Evolutionary conservation across 2,329 filamentous ascomycete species (phyloP), one percentile per base, ranked within the genome.

Genomic region (Botryosphaeria dothidea): DNA sequence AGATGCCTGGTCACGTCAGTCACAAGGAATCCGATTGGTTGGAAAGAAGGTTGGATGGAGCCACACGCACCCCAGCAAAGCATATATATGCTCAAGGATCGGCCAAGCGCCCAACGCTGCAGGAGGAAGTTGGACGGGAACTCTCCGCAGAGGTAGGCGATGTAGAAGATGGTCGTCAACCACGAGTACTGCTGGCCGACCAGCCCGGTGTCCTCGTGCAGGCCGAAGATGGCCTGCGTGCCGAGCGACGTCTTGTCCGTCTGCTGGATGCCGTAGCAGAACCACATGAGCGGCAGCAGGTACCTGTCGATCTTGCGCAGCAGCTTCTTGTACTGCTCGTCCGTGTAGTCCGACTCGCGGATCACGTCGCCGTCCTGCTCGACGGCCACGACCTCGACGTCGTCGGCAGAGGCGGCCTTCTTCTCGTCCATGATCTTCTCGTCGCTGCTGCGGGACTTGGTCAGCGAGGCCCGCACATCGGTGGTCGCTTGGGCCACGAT

Each of bases 91-190:
- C 63, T 65, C 19, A 65, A 41, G 3, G 63, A 51, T 65, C 15
- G 67, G 65, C 54, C 63, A 6, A 65, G 63, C 1, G 54, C 63
- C 63, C 63, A 65, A 13, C 63, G 43, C 4, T 69, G 68, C 9
- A 68, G 49, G 4, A 70, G 60, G 34, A 68, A 67, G 45, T 69
- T 69, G 41, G 36, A 43, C 4, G 68, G 68, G 45, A 67, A 70
- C 61, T 70, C 68, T 13, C 66, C 67, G 27, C 34, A 62, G 3
- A 70, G 60, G 48, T 68, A 66, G 36, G 65, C 65, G 13, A 70
- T 66, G 69, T 85, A 89, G 15, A 89, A 77, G 60, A 89, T 83
- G 1, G 85, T 87, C 0, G 85, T 84, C 0, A 89, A 82, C 86
- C 86, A 88, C 1, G 86, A 88, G 72, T 82, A 79, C 63, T 85